Conservation (phyloP, 768 basidiomycete species). For the Pleurotus pulmonarius region DNA sequence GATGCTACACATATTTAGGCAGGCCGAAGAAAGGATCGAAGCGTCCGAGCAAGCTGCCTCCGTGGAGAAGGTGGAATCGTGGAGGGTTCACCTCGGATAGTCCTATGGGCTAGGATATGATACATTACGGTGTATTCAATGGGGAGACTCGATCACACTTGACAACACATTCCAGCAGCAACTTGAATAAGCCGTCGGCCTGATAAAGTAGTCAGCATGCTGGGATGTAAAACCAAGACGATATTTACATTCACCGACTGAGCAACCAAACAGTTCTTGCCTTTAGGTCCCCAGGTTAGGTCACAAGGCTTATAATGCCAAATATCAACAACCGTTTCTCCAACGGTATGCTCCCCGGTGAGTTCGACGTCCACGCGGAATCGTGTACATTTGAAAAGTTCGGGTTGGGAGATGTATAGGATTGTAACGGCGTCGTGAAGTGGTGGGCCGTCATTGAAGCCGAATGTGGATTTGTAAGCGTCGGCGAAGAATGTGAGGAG, state of each 20-base stretch:
- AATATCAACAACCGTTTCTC: constrained; percentile 80
- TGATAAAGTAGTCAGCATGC: constrained; percentile 19
- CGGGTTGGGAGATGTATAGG: constrained; percentile 68
- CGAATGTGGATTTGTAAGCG: constrained; percentile 68
- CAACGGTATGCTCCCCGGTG: constrained; percentile 57
- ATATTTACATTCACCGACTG: constrained; percentile 61
- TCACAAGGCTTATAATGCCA: constrained; percentile 61
- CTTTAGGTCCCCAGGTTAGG: constrained; percentile 66
- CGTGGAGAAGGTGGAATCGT: too few species aligned
- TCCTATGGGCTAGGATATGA: too few species aligned
- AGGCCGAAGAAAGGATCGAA: too few species aligned
- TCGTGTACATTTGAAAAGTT: constrained; percentile 58
- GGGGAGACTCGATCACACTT: constrained; percentile 60
- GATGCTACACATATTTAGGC: too few species aligned
- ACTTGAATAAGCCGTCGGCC: constrained; percentile 62
- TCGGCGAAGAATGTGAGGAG: constrained; percentile 72
- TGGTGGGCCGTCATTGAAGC: constrained; percentile 84
- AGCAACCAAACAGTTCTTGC: constrained; percentile 76
- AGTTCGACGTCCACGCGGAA: constrained; percentile 84
- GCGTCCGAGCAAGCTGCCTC: too few species aligned
- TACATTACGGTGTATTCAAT: constrained; percentile 33
- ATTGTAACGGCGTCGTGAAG: constrained; percentile 85
- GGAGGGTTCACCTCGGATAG: too few species aligned
- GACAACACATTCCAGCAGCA: constrained; percentile 58
- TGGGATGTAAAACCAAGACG: neutral